Base-by-base conservation (phyloP, 1,139 yeast genomes). In the Suhomyces bribrorum region DNA sequence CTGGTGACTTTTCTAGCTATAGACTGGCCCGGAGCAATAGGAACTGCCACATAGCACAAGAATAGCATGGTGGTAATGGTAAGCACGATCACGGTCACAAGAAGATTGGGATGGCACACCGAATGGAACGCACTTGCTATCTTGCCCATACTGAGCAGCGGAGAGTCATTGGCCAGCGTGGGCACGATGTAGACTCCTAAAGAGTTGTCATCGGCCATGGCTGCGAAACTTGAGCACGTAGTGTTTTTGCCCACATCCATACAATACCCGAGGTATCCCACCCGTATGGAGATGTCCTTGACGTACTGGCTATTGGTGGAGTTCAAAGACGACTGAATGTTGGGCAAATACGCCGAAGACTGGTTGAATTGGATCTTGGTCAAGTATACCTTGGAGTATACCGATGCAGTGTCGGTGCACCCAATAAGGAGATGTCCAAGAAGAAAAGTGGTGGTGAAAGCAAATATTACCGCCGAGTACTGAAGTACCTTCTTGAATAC, bases 261-360 rank as follows among this genome's bases (percentile, higher is more conserved):
- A 52, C 85, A 79, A 31, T 77, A 57, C 4, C 79, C 75, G 39
- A 76, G 49, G 46, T 77, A 81, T 0, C 83, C 83, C 2, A 78
- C 66, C 26, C 61, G 61, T 8, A 78, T 64, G 13, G 59, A 49
- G 63, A 76, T 59, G 5, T 55, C 57, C 7, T 59, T 53, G 23
- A 66, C 48, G 3, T 51, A 44, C 7, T 61, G 50, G 12, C 31
- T 26, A 22, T 48, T 33, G 34, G 61, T 60, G 9, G 41, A 14
- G n/a, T 34, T 39, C 43, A 63, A 67, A 2, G 68, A 62, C 2
- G 50, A 42, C 37, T 63, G 52, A n/a, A 73, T 59, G 36, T 63
- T 51, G 3, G 67, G 54, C 36, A 56, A 65, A 39, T 73, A 58
- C 5, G 66, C 48, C 1, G 78, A 68, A 4, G 69, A 54, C 26